Base-by-base conservation (phyloP, 78 protist species). In the Bodo saltans region DNA sequence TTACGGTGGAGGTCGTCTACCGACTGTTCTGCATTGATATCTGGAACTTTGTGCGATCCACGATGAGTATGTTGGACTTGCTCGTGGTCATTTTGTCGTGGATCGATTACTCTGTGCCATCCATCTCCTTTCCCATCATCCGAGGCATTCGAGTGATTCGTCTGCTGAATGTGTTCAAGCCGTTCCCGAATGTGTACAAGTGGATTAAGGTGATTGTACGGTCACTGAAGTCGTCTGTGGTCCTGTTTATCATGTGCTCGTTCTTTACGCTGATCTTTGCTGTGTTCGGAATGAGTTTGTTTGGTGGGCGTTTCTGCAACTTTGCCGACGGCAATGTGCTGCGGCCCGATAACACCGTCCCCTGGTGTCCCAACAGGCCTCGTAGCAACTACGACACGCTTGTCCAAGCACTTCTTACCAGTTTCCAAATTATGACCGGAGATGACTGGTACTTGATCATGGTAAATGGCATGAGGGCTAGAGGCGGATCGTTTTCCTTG, bases 401-500 rank as follows among this genome's bases (percentile, higher is more conserved):
- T 30, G 3, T 0, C 26, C 0, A 69, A 0, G 32, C 86, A 0
- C 26, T 84, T 32, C 1, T 88, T 28, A 26, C 75, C 17, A 78
- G 83, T 0, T 88, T 88, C 84, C 84, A 68, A 37, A 74, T 90
- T n/a, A 40, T 90, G 60, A 69, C 92, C 26, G 83, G 78, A 32
- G 90, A 87, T 21, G 78, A 90, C 76, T 90, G 90, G 90, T 79
- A 82, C 67, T 47, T 29, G 0, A 3, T 75, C 28, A 38, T 85
- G 85, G 39, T 0, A 27, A 30, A 72, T 4, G 30, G 80, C 53
- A 60, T 68, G 74, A 41, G 42, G 3, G 81, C 72, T 8, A 2
- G 34, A 1, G 28, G 40, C 34, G 25, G 0, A 29, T 1, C 26
- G 1, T 78, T 85, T 28, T 37, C 2, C 29, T 1, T 88, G 39